phyloP scores from a whole-genome alignment of 805 yeast genomes.

The Candida schatavii region DNA sequence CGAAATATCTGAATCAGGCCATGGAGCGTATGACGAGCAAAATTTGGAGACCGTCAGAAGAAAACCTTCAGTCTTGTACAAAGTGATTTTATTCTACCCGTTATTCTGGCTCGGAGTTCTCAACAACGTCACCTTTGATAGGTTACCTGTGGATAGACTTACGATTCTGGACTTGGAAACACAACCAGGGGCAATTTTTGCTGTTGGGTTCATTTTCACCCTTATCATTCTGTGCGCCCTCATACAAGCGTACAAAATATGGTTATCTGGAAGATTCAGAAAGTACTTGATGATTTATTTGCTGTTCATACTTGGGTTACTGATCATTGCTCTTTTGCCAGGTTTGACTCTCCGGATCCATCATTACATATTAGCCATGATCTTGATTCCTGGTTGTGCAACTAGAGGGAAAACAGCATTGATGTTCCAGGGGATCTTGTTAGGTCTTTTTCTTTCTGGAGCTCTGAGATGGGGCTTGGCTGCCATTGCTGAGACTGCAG shows the following conservation, averaged over 20 bases:
- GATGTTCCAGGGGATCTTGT: constrained; percentile 76
- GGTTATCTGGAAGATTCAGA: constrained; percentile 72
- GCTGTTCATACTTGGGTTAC: constrained; percentile 40
- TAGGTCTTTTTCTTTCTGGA: constrained; percentile 82
- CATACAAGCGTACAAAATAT: constrained; percentile 73
- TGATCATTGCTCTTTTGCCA: constrained; percentile 50
- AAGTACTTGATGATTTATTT: constrained; percentile 57
- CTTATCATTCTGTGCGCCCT: constrained; percentile 53
- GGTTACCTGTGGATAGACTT: constrained; percentile 83
- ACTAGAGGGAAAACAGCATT: constrained; percentile 70
- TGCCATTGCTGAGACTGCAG: constrained; percentile 75
- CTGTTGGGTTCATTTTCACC: constrained; percentile 51
- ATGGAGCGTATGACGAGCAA: too few relatives aligned
- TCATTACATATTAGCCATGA: constrained; percentile 71
- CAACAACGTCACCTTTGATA: constrained; percentile 84
- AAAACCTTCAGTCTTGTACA: constrained; percentile 36
- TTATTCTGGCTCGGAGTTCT: constrained; percentile 80
- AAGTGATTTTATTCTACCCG: constrained; percentile 67
- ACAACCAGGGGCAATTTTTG: constrained; percentile 74
- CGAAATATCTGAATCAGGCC: too few relatives aligned
- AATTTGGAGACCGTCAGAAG: too few relatives aligned
- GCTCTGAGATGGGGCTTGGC: constrained; percentile 93
- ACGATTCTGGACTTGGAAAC: constrained; percentile 66
- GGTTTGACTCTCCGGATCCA: constrained; percentile 76
- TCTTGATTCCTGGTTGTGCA: constrained; percentile 80